phyloP scores from a whole-genome alignment of 345 rosid genomes.

The Citrus australasica region DNA sequence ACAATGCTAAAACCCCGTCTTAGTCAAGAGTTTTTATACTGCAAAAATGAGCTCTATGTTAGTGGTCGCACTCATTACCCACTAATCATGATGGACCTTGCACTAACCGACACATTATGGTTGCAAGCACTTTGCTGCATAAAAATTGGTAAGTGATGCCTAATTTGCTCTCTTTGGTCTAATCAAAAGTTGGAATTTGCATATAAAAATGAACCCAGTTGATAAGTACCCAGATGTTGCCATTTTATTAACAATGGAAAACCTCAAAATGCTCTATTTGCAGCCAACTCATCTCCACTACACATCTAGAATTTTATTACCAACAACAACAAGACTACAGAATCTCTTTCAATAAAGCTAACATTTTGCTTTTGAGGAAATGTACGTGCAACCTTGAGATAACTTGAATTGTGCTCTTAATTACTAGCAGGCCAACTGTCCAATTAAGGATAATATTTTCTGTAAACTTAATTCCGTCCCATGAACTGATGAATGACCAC shows the following conservation, averaged over 20 bases:
- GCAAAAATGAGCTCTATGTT: constrained; percentile 6
- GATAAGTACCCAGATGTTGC: constrained; percentile 14
- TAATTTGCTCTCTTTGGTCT: background rate
- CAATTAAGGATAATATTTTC: too few species aligned
- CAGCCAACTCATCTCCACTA: constrained; percentile 9
- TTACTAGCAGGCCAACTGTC: too few species aligned
- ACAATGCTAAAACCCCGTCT: background rate
- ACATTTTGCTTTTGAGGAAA: constrained; percentile 1
- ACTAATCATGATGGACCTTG: constrained; percentile 28
- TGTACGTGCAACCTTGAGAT: too few species aligned
- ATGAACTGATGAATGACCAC: too few species aligned
- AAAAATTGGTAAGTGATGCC: background rate
- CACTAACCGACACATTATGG: constrained; percentile 23
- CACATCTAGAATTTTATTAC: constrained; percentile 7
- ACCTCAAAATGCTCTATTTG: background rate
- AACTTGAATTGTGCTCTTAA: too few species aligned
- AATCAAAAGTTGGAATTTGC: constrained; percentile 6
- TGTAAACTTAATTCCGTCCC: too few species aligned
- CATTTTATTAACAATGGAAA: background rate
- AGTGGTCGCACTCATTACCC: constrained; percentile 15
- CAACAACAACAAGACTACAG: background rate
- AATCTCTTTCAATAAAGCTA: constrained; percentile 12
- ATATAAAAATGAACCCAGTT: background rate
- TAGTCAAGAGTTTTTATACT: constrained; percentile 22
- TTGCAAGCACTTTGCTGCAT: constrained; percentile 15